A percentile compares a stretch with the other conserved stretches of the same genome.
Evolutionary conservation across 1,139 yeast genomes (phyloP).

Genomic region (Yarrowia galli): DNA sequence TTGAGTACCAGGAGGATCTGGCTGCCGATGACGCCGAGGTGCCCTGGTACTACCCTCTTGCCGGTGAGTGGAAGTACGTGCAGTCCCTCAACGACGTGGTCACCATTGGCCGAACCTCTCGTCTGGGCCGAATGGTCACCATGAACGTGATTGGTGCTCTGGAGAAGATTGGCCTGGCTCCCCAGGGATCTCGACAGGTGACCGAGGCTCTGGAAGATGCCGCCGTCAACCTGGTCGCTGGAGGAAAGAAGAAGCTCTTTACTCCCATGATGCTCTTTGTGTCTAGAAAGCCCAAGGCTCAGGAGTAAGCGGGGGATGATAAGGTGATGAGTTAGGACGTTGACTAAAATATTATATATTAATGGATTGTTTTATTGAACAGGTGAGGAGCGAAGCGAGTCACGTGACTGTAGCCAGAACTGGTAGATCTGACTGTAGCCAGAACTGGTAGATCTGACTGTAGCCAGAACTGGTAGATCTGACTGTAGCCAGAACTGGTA

Average conservation of each 20-base stretch:
- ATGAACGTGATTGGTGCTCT: slow-evolving; percentile 78
- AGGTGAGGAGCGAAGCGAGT: too few species aligned
- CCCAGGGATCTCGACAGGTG: slow-evolving; percentile 91
- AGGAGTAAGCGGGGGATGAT: neutral
- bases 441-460: too few species aligned
- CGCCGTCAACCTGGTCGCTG: slow-evolving; percentile 91
- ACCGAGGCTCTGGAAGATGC: slow-evolving; percentile 95
- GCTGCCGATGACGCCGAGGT: slow-evolving; percentile 83
- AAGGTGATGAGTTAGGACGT: too few species aligned
- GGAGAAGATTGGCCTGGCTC: slow-evolving; percentile 88
- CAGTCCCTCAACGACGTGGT: slow-evolving; percentile 79
- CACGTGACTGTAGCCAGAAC: too few species aligned
- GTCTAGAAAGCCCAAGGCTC: slow-evolving; percentile 46
- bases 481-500: too few species aligned
- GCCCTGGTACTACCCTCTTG: slow-evolving; percentile 98
- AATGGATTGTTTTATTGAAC: neutral
- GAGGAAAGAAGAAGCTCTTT: slow-evolving; percentile 86
- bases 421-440: too few species aligned
- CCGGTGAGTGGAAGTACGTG: slow-evolving; percentile 90
- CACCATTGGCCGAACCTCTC: slow-evolving; percentile 89
- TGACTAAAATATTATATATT: neutral
- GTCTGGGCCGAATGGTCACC: slow-evolving; percentile 83
- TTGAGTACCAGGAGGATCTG: slow-evolving; percentile 76
- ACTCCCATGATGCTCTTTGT: slow-evolving; percentile 97
- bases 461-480: too few species aligned